Evolutionary conservation across 169 alveolate genomes (phyloP), one percentile per base, ranked within the genome.

Genomic region (Pseudocohnilembus persalinus): DNA sequence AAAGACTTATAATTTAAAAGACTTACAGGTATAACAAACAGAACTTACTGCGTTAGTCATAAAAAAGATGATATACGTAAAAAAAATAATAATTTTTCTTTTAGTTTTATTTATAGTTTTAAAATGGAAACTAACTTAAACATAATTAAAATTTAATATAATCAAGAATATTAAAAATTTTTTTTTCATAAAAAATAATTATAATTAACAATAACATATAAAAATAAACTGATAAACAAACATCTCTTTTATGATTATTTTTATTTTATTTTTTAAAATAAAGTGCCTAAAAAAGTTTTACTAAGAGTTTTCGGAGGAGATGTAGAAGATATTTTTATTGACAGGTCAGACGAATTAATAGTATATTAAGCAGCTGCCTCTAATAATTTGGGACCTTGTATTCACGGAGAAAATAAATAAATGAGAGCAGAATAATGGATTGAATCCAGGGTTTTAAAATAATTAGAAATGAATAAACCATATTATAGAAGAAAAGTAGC

Each of bases 301-400:
- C 81, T 86, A 80, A 76, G 90, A 80, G 87, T 80, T 76, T 86
- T 80, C 76, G 90, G 90, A 31, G 74, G 80, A n/a, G 76, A 77
- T 29, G 83, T 85, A 28, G 87, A 78, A 35, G 90, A 87, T 30
- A 74, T 81, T 11, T 86, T 86, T 76, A 74, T 86, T 30, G 72
- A 86, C 49, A 81, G 90, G 74, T 73, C 80, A 32, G 83, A 86
- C 26, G 90, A 86, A 75, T 29, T 81, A 0, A 29, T 64, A 20
- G 83, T 86, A 31, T 76, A 73, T 6, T 26, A 65, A 86, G 32
- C 78, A 29, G 87, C 80, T 26, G 86, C 90, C 73, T 34, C 74
- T 0, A 63, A 64, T 31, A 78, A 78, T 33, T 34, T 86, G 72
- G 90, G 90, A 6, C 90, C 90, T 4, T 33, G 74, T 24, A 35